A percentile compares a stretch with the other conserved stretches of the same genome.
These are phyloP conservation scores for Porpolomopsis calyptriformis DNA, from an alignment of 768 basidiomycete genomes.

Conservation along the genomic window DNA sequence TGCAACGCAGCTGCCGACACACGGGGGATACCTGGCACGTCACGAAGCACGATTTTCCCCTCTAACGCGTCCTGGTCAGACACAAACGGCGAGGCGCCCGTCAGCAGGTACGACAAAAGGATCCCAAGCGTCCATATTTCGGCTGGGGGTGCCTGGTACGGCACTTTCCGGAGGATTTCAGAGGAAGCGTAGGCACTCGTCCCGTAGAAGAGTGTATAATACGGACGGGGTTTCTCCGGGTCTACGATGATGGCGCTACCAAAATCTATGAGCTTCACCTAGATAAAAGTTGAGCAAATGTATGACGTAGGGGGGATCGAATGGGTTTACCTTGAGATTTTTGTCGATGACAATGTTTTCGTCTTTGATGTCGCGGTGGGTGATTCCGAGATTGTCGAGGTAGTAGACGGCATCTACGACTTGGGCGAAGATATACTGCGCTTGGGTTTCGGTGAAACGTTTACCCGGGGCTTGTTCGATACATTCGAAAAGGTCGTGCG, in stretches of 20 bases:
- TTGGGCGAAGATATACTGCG: conserved; percentile 77
- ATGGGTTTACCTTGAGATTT: conserved; percentile 47
- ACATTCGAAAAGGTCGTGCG: conserved; percentile 91
- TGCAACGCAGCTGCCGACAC: conserved; percentile 44
- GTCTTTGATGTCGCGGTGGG: conserved; percentile 95
- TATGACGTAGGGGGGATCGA: neutral
- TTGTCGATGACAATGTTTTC: conserved; percentile 82
- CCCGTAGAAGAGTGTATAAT: conserved; percentile 77
- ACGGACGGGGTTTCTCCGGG: conserved; percentile 48
- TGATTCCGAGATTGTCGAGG: conserved; percentile 72
- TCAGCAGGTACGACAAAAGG: conserved; percentile 87
- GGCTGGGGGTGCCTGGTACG: conserved; percentile 87
- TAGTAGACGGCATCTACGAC: conserved; percentile 79
- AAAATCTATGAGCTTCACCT: conserved; percentile 95
- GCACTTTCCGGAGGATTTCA: conserved; percentile 80
- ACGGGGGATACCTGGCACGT: conserved; percentile 25
- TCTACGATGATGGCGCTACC: conserved; percentile 78
- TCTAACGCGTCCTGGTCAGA: conserved; percentile 71
- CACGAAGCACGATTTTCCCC: conserved; percentile 47
- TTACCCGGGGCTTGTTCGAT: conserved; percentile 81
- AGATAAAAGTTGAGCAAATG: conserved; percentile 7
- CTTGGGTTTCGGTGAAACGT: conserved; percentile 65
- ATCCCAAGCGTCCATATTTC: conserved; percentile 97
- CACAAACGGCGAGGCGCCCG: conserved; percentile 88
- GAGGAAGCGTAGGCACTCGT: conserved; percentile 94